Base-by-base conservation (phyloP, 2,329 filamentous ascomycete species). In the Falciphora oryzae region DNA sequence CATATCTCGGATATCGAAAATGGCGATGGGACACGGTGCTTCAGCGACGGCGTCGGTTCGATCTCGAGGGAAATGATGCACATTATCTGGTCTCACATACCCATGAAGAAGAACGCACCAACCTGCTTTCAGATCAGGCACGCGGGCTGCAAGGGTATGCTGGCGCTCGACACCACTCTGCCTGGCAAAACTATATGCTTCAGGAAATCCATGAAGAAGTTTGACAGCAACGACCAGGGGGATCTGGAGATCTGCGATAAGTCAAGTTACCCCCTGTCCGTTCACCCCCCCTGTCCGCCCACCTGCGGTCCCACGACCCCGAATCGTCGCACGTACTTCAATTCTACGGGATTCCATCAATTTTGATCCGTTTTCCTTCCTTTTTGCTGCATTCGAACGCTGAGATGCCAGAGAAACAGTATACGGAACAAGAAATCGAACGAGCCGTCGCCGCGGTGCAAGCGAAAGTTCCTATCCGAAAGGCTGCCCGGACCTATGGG, bases 191-290 rank as follows among this genome's bases (percentile, higher is more conserved):
- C 79, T 2, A 79, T 96, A 56, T 78, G 79, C 32, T 76, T 96
- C 27, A 84, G 92, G 2, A 76, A 80, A 22, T 94, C 90, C 5
- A 96, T 96, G 92, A 80, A 85, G 65, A 96, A 96, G 70, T 96
- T 95, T 68, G 72, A 81, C 1, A 87, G 85, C 63, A 71, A 77
- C 0, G 80, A 84, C 56, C 76, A 73, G 2, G 73, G 72, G 5
- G 82, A 89, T 62, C 78, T 94, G 1, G 90, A 89, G 66, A 91
- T 93, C 59, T 93, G 90, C 70, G 89, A 89, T 60, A n/a, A n/a
- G n/a, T n/a, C n/a, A n/a, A n/a, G n/a, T n/a, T n/a, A n/a, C n/a
- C n/a, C n/a, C n/a, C n/a, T n/a, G n/a, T n/a, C n/a, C n/a, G n/a
- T n/a, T n/a, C n/a, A n/a, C n/a, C n/a, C n/a, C n/a, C n/a, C n/a